Evolutionary conservation across 768 basidiomycete genomes (phyloP), one percentile per base, ranked within the genome.

Genomic region (Xanthoconium stramineum): DNA sequence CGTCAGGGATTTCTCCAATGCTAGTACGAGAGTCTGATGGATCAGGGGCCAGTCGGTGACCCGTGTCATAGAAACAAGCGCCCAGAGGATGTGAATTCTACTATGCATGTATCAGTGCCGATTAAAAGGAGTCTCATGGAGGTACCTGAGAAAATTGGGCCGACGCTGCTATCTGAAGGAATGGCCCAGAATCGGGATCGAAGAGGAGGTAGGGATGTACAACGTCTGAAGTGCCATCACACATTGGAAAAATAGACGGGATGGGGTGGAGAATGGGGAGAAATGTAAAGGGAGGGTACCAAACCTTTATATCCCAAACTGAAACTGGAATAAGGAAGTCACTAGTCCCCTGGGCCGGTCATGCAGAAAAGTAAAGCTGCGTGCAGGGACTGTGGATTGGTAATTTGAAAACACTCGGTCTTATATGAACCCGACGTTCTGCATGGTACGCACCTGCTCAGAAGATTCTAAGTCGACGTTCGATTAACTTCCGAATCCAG

Each of bases 261-360:
- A 37, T 32, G 11, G 11, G n/a, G 20, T 19, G 33, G 29, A 44
- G 6, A 17, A 19, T 9, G n/a, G n/a, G 15, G 28, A 11, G 2
- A 11, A 14, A 5, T 11, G 11, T 20, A 6, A 7, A 11, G n/a
- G 24, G 24, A 29, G 20, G 43, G n/a, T 13, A 38, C 33, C 11
- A 20, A 44, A 30, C 24, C 11, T 17, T 51, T 64, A 63, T 53
- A 61, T 46, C 13, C 35, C 24, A 24, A 24, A 24, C 2, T 24
- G 24, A 24, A 24, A 24, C 24, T 11, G 40, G 14, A 24, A 14
- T 14, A 19, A n/a, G 42, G 42, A 19, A 9, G 40, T 19, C 40
- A 28, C 24, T 24, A 2, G 24, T 24, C 2, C 24, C 24, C 24
- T 24, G 24, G 24, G 2, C 24, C 4, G 24, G 24, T 24, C 24